Conservation (phyloP, 768 basidiomycete species). For the Termitomyces sp. region DNA sequence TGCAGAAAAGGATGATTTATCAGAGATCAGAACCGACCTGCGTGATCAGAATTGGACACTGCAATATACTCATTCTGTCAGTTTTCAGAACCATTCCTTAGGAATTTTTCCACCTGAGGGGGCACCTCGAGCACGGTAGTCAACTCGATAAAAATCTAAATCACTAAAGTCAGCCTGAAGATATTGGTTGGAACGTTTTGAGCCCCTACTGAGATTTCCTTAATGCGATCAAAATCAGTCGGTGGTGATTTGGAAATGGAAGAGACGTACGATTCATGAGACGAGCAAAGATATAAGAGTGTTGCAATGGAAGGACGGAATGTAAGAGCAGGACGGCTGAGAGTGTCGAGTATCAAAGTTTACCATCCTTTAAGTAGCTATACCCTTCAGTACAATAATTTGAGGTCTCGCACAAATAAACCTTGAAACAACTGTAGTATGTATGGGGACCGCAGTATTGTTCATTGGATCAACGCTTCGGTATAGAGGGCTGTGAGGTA, state of each 20-base stretch:
- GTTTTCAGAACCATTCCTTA: not conserved
- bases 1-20: not conserved
- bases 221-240: not conserved
- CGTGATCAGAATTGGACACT: not conserved
- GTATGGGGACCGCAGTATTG: not conserved
- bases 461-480: slow-evolving; percentile 39
- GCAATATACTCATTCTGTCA: not conserved
- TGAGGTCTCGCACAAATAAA: not conserved
- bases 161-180: not conserved
- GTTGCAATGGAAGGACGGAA: not conserved
- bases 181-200: not conserved
- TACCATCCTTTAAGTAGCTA: not conserved
- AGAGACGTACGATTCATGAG: not conserved
- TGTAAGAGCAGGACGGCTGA: not conserved
- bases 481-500: slow-evolving; percentile 44
- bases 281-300: not conserved
- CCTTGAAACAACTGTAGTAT: not conserved
- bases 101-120: not conserved
- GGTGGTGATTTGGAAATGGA: too few relatives aligned
- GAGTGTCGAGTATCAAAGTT: not conserved
- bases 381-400: not conserved
- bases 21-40: not conserved
- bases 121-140: not conserved
- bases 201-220: not conserved
- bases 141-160: not conserved